Conservation (phyloP, 345 rosid genomes). For the Lagerstroemia speciosa region DNA sequence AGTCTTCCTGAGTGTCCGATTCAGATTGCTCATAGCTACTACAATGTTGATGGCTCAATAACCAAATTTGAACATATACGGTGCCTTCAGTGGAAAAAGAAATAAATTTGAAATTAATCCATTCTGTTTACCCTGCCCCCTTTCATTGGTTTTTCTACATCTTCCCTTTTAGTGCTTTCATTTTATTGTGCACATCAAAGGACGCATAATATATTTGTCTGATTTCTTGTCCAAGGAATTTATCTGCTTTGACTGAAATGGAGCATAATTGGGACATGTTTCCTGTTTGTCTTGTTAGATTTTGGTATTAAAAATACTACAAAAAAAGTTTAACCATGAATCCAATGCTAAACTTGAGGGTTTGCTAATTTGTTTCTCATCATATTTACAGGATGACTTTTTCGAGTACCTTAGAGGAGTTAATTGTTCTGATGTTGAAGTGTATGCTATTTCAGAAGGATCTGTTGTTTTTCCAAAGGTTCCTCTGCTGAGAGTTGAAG, state of each 20-base stretch:
- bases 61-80: not conserved
- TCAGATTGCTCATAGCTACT: too few relatives aligned
- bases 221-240: not conserved
- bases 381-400: constrained; percentile 55
- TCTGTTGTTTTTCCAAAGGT: constrained; percentile 88
- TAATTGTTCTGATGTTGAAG: constrained; percentile 85
- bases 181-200: too few relatives aligned
- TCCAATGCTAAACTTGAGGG: not conserved
- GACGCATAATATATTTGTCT: not conserved
- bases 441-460: constrained; percentile 80
- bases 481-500: constrained; percentile 85
- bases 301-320: not conserved
- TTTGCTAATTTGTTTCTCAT: constrained; percentile 2
- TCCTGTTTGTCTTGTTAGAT: not conserved
- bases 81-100: not conserved
- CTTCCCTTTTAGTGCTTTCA: not conserved
- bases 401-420: constrained; percentile 67
- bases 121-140: not conserved
- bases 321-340: not conserved
- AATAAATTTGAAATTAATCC: not conserved
- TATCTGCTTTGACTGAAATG: not conserved
- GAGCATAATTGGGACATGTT: not conserved
- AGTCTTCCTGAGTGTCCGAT: too few relatives aligned
- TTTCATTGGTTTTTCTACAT: not conserved
- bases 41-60: not conserved